These are phyloP conservation scores for Penicillium ucsense DNA, from an alignment of 495 filamentous ascomycete species.

Conservation along the genomic window DNA sequence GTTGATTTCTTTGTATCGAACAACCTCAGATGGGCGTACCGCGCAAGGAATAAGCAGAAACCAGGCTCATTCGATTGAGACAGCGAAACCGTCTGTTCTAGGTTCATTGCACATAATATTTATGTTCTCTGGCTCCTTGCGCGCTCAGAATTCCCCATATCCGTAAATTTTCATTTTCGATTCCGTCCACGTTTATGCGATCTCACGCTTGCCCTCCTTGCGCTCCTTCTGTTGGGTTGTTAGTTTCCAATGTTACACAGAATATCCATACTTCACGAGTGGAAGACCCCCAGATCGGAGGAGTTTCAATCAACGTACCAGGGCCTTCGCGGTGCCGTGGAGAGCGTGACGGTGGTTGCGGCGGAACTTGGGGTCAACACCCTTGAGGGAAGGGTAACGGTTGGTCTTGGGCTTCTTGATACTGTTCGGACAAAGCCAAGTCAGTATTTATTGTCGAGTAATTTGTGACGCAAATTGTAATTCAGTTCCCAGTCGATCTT, in stretches of 20 bases:
- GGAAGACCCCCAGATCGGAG: neutral
- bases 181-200: conserved; percentile 53
- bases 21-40: conserved; percentile 16
- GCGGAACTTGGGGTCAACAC: conserved; percentile 98
- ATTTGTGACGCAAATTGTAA: too few relatives aligned
- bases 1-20: conserved; percentile 26
- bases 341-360: conserved; percentile 99
- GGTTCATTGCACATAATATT: conserved; percentile 29
- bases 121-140: conserved; percentile 31
- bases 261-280: too few relatives aligned
- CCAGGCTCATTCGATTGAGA: conserved; percentile 20
- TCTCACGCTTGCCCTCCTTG: conserved; percentile 90
- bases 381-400: conserved; percentile 96
- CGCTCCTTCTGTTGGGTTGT: conserved; percentile 76
- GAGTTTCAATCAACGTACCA: conserved; percentile 56
- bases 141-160: conserved; percentile 22
- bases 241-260: conserved; percentile 20
- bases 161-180: conserved; percentile 21
- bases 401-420: conserved; percentile 99
- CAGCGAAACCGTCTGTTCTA: conserved; percentile 17
- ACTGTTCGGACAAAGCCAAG: conserved; percentile 40
- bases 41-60: conserved; percentile 25
- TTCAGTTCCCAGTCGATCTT: too few relatives aligned
- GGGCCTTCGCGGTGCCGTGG: conserved; percentile 93
- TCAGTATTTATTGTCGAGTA: conserved; percentile 17